Base-by-base conservation (phyloP, 2,329 filamentous ascomycete genomes). In the Lithohypha guttulata region DNA sequence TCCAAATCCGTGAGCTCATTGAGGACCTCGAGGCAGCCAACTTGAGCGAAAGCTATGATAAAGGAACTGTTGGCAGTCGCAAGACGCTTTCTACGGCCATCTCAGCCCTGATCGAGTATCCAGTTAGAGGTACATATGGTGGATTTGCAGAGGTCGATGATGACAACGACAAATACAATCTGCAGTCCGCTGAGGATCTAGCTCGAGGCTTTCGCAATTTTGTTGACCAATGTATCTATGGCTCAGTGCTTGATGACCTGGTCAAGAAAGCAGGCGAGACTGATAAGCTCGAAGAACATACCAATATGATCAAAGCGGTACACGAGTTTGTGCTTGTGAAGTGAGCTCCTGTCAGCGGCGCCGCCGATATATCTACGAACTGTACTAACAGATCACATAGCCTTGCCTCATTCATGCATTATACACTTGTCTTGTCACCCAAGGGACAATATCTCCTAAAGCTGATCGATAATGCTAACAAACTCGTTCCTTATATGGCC, bases 11-110 rank as follows among this genome's bases (percentile, higher is more conserved):
- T 48, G 68, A 69, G 2, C 57, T 84, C 11, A 63, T 84, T 50
- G 61, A 64, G 50, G 68, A 75, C 51, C 63, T 89, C 39, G 77
- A 70, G 6, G 70, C 77, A 21, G 80, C 76, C 2, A 75, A 84
- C 35, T 63, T 89, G 21, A 85, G 80, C 1, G 83, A 89, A 57
- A 85, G 80, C 55, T 89, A 86, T 53, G 83, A 89, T 56, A 85
- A 85, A 58, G 82, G 80, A 10, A 69, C 75, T 0, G 61, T 89
- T 48, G 83, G 83, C 1, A 77, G 78, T 43, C 69, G 83, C 36
- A 86, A 85, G 61, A 82, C 79, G 14, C 60, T 89, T 34, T 75
- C 82, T 0, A 84, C 83, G 5, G 81, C 79, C 0, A 69, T 77
- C 7, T 80, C 79, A 23, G 73, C 75, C 5, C 58, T 87, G 41